These are phyloP conservation scores for Pilatotrama ljubarskyi DNA, from an alignment of 768 basidiomycete genomes.

Conservation along the genomic window DNA sequence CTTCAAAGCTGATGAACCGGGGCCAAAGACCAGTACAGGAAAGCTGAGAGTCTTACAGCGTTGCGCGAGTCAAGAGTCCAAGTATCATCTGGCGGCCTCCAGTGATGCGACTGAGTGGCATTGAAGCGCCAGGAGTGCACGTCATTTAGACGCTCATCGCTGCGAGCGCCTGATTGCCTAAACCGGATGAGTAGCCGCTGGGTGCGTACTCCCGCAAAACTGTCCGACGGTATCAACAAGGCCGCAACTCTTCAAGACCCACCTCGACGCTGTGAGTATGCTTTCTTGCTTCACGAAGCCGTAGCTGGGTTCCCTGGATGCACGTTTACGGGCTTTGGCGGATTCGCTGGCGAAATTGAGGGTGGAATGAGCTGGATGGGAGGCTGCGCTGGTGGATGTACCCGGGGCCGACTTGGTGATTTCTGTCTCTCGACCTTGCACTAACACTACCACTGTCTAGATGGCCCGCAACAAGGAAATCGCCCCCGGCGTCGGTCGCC, in stretches of 20 bases:
- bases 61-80: not conserved
- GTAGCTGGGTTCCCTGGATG: slow-evolving; percentile 15
- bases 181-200: slow-evolving; percentile 15
- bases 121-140: not conserved
- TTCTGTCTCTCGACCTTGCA: slow-evolving; percentile 5
- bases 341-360: slow-evolving; percentile 13
- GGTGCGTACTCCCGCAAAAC: slow-evolving; percentile 15
- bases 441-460: slow-evolving; percentile 37
- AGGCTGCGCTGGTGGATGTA: slow-evolving; percentile 31
- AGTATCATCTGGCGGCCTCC: not conserved
- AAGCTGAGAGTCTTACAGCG: too few relatives aligned
- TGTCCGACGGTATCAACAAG: slow-evolving; percentile 22
- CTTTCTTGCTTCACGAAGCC: slow-evolving; percentile 26
- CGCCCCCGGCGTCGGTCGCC: slow-evolving; percentile 76
- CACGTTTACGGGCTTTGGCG: slow-evolving; percentile 12
- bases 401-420: slow-evolving; percentile 13
- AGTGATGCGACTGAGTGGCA: not conserved
- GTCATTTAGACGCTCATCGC: slow-evolving; percentile 2
- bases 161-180: slow-evolving; percentile 6
- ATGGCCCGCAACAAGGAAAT: slow-evolving; percentile 90
- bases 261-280: slow-evolving; percentile 40
- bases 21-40: too few relatives aligned
- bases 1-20: not conserved
- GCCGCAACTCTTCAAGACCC: slow-evolving; percentile 41
- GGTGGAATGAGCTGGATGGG: slow-evolving; percentile 24